Conservation (phyloP, 441 rosid species). For the Gossypium schwendimanii region DNA sequence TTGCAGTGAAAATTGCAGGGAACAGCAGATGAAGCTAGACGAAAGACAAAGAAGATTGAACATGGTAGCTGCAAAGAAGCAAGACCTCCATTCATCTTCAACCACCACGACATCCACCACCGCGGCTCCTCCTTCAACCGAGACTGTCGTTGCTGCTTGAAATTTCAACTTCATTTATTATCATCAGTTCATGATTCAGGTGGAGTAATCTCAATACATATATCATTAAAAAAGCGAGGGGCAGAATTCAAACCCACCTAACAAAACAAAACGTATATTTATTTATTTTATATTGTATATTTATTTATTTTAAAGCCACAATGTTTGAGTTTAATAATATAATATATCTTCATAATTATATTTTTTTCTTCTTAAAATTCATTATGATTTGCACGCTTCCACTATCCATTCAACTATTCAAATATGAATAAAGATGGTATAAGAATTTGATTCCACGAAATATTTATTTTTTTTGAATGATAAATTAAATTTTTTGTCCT, state of each 20-base stretch:
- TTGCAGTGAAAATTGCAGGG: conserved; percentile 65
- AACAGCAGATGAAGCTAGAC: conserved; percentile 46
- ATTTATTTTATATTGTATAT: too few relatives aligned
- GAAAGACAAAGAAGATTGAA: conserved; percentile 31
- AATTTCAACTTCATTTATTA: neutral
- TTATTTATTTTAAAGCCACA: too few relatives aligned
- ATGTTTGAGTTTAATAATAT: too few relatives aligned
- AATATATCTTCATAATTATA: too few relatives aligned
- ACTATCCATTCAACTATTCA: too few relatives aligned
- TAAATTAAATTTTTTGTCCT: too few relatives aligned
- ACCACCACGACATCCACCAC: conserved; percentile 4
- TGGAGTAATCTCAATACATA: neutral
- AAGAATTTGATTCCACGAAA: too few relatives aligned
- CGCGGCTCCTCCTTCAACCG: conserved; percentile 16
- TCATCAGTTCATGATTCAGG: neutral
- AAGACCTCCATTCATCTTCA: conserved; percentile 17
- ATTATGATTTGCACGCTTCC: too few relatives aligned
- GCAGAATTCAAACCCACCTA: neutral
- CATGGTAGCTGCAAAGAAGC: conserved; percentile 12
- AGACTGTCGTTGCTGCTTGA: conserved; percentile 27
- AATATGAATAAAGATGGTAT: too few relatives aligned
- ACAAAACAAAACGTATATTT: neutral
- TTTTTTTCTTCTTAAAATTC: too few relatives aligned
- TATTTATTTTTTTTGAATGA: too few relatives aligned
- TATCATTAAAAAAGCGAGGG: neutral